Percentiles rank a stretch among this genome's conserved stretches.
These are phyloP conservation scores for Bipolaris bicolor DNA, from an alignment of 2,329 filamentous ascomycete species.

Conservation along the genomic window DNA sequence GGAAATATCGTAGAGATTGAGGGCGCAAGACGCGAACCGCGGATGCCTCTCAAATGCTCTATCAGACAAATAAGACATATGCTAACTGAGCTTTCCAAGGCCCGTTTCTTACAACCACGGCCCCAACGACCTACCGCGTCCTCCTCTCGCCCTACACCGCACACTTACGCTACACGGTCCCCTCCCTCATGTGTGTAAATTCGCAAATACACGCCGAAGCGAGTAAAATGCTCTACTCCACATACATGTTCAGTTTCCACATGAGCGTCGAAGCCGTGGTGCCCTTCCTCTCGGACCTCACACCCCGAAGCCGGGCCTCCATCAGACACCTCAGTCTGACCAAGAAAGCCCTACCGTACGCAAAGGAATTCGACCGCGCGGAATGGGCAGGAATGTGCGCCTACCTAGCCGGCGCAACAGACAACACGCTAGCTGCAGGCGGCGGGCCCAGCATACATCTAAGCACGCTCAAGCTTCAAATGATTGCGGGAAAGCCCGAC, in stretches of 20 bases:
- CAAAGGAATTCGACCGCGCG: constrained; percentile 61
- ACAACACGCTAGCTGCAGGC: not conserved
- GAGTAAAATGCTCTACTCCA: constrained; percentile 62
- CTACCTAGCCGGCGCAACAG: constrained; percentile 37
- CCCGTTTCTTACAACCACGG: constrained; percentile 52
- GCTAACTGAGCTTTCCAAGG: constrained; percentile 35
- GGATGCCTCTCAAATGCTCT: not conserved
- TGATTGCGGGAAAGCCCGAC: constrained; percentile 61
- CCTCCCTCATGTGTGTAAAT: constrained; percentile 35
- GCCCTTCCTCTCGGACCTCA: constrained; percentile 65
- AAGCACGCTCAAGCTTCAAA: constrained; percentile 51
- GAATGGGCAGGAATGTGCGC: constrained; percentile 63
- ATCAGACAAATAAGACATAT: not conserved
- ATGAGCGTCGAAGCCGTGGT: constrained; percentile 65
- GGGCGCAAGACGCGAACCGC: too few species aligned
- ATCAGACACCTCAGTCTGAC: constrained; percentile 60
- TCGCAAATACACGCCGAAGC: constrained; percentile 60
- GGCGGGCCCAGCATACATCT: constrained; percentile 15
- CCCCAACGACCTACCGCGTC: constrained; percentile 63
- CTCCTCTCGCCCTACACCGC: constrained; percentile 52
- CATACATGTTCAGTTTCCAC: constrained; percentile 65
- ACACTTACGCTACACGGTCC: constrained; percentile 53
- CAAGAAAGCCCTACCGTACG: constrained; percentile 61
- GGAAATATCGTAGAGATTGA: not conserved
- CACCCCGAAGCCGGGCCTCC: constrained; percentile 54